Conservation (phyloP, 768 basidiomycete genomes). For the Pulveroboletus sp. region DNA sequence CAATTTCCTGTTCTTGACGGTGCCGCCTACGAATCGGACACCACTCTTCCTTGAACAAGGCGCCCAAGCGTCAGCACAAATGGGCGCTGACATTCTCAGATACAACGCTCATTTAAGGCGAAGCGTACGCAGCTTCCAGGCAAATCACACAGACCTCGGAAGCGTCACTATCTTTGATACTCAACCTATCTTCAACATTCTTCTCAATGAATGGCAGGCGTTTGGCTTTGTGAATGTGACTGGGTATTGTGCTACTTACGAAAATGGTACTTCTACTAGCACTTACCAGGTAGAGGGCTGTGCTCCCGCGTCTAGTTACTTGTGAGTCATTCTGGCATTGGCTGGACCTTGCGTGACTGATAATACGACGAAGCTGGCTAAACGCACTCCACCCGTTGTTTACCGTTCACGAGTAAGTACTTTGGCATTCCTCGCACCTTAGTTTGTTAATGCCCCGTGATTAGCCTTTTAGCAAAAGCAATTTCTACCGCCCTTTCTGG, state of each 20-base stretch:
- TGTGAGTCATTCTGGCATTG: conserved; percentile 40
- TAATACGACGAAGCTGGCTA: conserved; percentile 45
- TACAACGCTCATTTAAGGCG: conserved; percentile 49
- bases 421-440: not conserved
- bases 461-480: conserved; percentile 51
- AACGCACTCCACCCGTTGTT: conserved; percentile 61
- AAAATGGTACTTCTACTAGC: conserved; percentile 50
- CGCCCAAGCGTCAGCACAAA: conserved; percentile 18
- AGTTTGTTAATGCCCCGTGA: not conserved
- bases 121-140: conserved; percentile 39
- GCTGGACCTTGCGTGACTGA: not conserved
- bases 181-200: conserved; percentile 54
- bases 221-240: conserved; percentile 60
- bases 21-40: conserved; percentile 56
- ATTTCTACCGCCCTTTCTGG: conserved; percentile 44
- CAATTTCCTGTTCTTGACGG: conserved; percentile 61
- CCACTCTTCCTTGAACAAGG: conserved; percentile 50
- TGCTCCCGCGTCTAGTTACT: conserved; percentile 63
- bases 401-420: conserved; percentile 56
- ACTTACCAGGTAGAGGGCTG: conserved; percentile 58
- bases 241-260: conserved; percentile 57
- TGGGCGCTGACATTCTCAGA: conserved; percentile 38
- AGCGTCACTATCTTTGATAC: conserved; percentile 53
- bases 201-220: conserved; percentile 49
- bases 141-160: conserved; percentile 41